phyloP scores from a whole-genome alignment of 345 rosid species.

The Aquilaria malaccensis region DNA sequence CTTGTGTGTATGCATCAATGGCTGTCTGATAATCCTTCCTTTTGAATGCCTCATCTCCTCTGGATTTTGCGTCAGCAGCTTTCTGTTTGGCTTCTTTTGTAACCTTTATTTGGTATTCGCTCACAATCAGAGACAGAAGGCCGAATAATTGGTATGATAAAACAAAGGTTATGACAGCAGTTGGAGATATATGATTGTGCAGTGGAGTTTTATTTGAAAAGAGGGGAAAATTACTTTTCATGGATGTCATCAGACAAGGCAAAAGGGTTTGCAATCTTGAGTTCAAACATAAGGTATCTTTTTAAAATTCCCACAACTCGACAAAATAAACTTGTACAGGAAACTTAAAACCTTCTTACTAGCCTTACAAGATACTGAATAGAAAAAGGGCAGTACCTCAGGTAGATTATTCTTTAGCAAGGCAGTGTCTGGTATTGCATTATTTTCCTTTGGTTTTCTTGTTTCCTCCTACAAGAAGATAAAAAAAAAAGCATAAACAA shows the following conservation, averaged over 20 bases:
- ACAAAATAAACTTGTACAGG: no score
- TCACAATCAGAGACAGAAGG: no score
- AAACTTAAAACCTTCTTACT: no score
- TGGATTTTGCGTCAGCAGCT: conserved; percentile 86
- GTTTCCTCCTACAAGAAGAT: conserved; percentile 40
- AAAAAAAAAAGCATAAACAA: background rate
- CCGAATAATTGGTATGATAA: no score
- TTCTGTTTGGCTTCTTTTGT: conserved; percentile 67
- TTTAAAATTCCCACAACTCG: no score
- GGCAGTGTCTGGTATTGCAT: conserved; percentile 13
- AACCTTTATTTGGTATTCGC: conserved; percentile 31
- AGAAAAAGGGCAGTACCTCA: conserved; percentile 33
- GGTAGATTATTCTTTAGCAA: conserved; percentile 39
- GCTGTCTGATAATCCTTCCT: conserved; percentile 58
- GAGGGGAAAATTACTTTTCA: no score
- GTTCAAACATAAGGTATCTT: no score
- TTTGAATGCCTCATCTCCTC: conserved; percentile 78
- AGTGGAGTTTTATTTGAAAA: no score
- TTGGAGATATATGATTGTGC: no score
- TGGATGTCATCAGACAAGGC: no score
- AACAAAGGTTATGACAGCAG: no score
- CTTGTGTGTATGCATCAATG: conserved; percentile 78
- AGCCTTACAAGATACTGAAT: background rate
- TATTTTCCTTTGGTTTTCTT: conserved; percentile 24
- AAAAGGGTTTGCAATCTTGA: no score